Base-by-base conservation (phyloP, 768 basidiomycete species). In the Russula dissimulans region DNA sequence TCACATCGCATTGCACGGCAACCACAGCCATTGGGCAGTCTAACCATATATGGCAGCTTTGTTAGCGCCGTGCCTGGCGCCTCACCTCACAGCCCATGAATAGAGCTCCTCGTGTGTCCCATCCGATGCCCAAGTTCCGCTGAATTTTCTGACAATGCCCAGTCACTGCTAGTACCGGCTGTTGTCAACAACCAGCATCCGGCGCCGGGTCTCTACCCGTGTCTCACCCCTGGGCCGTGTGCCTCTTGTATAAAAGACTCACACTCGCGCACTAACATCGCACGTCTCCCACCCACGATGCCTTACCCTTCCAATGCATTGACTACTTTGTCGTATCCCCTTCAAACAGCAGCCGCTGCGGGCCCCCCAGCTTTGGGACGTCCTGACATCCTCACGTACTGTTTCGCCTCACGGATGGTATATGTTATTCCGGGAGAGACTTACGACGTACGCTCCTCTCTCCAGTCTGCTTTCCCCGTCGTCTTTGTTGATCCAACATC, bases 351-450 rank as follows among this genome's bases (percentile, higher is more conserved):
- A 9, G 3, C 32, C 11, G 39, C 41, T 5, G n/a, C 50, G 4
- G 3, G 12, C 10, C 2, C 38, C 7, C 22, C 17, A 31, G 6
- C 22, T 5, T 49, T 43, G 15, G 8, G 1, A 2, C 44, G 43
- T 26, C 43, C 61, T 0, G 59, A 61, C 18, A 56, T 71, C 56
- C 47, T 73, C 17, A 71, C 72, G 1, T 73, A 70, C 56, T 63
- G 64, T 43, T 68, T 57, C 55, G 60, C 59, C 42, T 62, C 62
- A 0, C 47, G 55, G 18, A 58, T 72, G 66, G 70, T 69, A 6
- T 73, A 72, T 54, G 71, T 73, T 1, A 65, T 62, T 0, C 65
- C 67, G 0, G 68, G 65, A n/a, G 50, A 60, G 4, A 53, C 63
- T 38, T 69, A 68, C 56, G 65, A 69, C 18, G 71, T 67, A 48